phyloP scores from a whole-genome alignment of 176 grass and related monocot species.

The Ananas comosus region DNA sequence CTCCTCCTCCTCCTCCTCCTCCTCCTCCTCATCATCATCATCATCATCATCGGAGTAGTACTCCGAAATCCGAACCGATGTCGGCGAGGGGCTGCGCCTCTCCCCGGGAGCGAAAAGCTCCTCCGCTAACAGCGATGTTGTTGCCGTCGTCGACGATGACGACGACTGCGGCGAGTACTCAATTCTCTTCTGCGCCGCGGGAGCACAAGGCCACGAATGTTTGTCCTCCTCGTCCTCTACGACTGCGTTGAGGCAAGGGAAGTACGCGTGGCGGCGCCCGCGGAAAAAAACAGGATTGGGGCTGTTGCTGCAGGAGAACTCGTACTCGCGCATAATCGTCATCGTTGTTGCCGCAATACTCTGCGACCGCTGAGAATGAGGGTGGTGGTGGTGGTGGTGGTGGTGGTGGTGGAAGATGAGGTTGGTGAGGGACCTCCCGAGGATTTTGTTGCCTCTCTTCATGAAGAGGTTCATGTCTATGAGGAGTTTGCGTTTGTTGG shows the following conservation, averaged over 20 bases:
- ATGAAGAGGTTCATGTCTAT: conserved; percentile 50
- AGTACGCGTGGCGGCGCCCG: conserved; percentile 57
- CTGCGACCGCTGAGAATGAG: neutral
- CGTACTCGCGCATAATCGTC: conserved; percentile 37
- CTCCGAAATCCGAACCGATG: conserved; percentile 52
- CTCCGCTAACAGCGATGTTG: neutral
- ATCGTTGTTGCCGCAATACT: neutral
- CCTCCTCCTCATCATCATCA: neutral
- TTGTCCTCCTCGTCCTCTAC: conserved; percentile 22
- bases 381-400: neutral
- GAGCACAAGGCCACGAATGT: neutral
- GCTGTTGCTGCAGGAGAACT: conserved; percentile 90
- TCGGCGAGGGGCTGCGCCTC: conserved; percentile 27
- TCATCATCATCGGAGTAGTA: conserved; percentile 29
- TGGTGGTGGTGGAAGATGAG: conserved; percentile 43
- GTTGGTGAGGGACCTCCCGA: conserved; percentile 37
- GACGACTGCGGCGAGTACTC: conserved; percentile 37
- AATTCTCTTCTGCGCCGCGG: conserved; percentile 27
- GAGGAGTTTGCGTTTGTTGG: conserved; percentile 52
- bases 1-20: conserved; percentile 22
- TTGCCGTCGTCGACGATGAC: conserved; percentile 26
- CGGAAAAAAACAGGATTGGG: conserved; percentile 32
- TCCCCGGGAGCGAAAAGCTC: conserved; percentile 39
- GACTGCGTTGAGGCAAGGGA: conserved; percentile 51
- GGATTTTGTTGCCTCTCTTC: conserved; percentile 63